Base-by-base conservation (phyloP, 192 early-diverging fungal species). In the Spizellomyces punctatus region DNA sequence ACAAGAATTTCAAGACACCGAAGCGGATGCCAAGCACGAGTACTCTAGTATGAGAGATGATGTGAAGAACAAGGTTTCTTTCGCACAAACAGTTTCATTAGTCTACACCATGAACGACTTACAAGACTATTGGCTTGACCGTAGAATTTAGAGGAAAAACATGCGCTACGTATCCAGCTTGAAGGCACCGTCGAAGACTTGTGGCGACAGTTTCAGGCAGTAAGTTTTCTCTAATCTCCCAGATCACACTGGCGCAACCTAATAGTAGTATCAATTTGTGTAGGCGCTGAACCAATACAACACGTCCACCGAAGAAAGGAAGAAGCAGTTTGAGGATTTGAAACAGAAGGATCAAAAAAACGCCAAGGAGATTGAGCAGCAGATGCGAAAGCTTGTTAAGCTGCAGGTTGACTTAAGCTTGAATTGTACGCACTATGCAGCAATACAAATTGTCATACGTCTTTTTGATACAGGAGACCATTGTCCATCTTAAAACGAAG, bases 11-110 rank as follows among this genome's bases (percentile, higher is more conserved):
- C 75, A 78, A 46, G 87, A 89, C 47, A 77, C 81, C 9, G 87
- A 89, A 72, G 87, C 85, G 0, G 87, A 89, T 77, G 85, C 87
- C 22, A 79, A 76, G 55, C 87, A 89, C 74, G 87, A 89, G 72
- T 84, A 87, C 65, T 85, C 84, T 8, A 78, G 75, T 17, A 52
- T 84, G 65, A 77, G 79, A 63, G 87, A 89, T 62, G 87, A 89
- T 75, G 82, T 89, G 46, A 85, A 84, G 54, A 89, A 89, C 71
- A 89, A 86, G 75, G 83, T 84, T 44, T 12, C 17, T 19, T 54
- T 54, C 50, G 4, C 12, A 22, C 4, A 16, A 12, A n/a, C 12
- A 27, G 2, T 61, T 61, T 36, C 36, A 27, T 36, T 36, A 36
- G 0, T 36, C 27, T 36, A 36, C 27, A 36, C 27, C n/a, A 27